Conservation (phyloP, 164 flowering plant species). For the Platanus orientalis region DNA sequence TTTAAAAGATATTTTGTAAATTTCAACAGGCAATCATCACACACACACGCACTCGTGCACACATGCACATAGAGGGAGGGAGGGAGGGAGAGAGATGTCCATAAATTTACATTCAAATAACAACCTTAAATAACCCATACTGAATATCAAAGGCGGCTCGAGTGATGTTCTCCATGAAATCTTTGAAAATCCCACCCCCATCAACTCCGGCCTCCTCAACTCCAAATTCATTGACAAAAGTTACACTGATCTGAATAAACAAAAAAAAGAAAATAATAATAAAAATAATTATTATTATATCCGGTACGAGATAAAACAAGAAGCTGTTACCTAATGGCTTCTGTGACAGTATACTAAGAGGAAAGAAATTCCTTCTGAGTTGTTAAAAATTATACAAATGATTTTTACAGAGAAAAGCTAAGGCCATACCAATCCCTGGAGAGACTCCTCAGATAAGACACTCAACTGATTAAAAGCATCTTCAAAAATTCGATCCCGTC, state of each 20-base stretch:
- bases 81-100: too few species aligned
- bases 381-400: too few species aligned
- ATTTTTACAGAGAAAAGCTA: neutral
- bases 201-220: slow-evolving; percentile 99
- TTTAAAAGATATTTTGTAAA: too few species aligned
- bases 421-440: slow-evolving; percentile 63
- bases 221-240: slow-evolving; percentile 93
- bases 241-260: slow-evolving; percentile 71
- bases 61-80: too few species aligned
- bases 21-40: too few species aligned
- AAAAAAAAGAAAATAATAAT: neutral
- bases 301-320: too few species aligned
- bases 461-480: slow-evolving; percentile 90
- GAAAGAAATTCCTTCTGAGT: neutral
- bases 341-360: slow-evolving; percentile 2
- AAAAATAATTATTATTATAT: neutral
- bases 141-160: slow-evolving; percentile 94
- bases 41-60: too few species aligned
- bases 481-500: slow-evolving; percentile 87
- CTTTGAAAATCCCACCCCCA: slow-evolving; percentile 99
- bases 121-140: slow-evolving; percentile 95
- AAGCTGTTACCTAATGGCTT: too few species aligned
- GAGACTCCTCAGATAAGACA: slow-evolving; percentile 78
- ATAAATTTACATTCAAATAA: neutral
- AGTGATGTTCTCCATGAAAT: slow-evolving; percentile 95